Base-by-base conservation (phyloP, 2,329 filamentous ascomycete genomes). In the Bipolaris sorokiniana region DNA sequence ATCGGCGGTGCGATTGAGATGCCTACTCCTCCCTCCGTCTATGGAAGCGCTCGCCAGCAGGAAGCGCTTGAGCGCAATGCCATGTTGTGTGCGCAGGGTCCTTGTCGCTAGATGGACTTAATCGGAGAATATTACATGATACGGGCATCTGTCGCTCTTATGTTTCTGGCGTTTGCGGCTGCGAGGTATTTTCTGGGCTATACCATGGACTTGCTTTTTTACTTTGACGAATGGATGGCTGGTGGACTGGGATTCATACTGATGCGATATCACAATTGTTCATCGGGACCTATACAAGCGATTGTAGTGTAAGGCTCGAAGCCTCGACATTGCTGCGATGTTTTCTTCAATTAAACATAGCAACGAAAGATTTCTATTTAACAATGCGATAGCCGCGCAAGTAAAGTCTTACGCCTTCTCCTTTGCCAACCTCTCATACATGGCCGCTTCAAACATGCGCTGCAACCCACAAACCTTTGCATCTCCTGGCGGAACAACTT, bases 401-500 rank as follows among this genome's bases (percentile, higher is more conserved):
- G 7, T 3, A 31, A 31, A 10, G 10, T n/a, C 15, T 26, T 10
- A 51, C 20, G 16, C 5, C 33, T 15, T 48, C 23, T 42, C 33
- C n/a, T 49, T 49, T 31, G 36, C 40, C 33, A 42, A 38, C 46
- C 41, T 26, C 20, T 20, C 47, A 38, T 59, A 53, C 18, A 36
- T 37, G 3, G 41, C 68, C 1, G 46, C 62, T 36, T 72, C 64
- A 46, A 71, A 72, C 50, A 48, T 61, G 3, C 59, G 51, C 6
- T 56, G 51, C 48, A 71, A 10, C 1, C 28, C 58, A 7, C 59
- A 60, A 28, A 44, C 48, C 41, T 59, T 69, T 0, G 46, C 47
- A 41, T 77, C 74, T 0, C 73, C 73, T 0, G 68, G 62, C 1
- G 74, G 75, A 0, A 71, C 5, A 0, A 76, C 60, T 48, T 76